phyloP scores from a whole-genome alignment of 768 basidiomycete species.

The Russula foetens region DNA sequence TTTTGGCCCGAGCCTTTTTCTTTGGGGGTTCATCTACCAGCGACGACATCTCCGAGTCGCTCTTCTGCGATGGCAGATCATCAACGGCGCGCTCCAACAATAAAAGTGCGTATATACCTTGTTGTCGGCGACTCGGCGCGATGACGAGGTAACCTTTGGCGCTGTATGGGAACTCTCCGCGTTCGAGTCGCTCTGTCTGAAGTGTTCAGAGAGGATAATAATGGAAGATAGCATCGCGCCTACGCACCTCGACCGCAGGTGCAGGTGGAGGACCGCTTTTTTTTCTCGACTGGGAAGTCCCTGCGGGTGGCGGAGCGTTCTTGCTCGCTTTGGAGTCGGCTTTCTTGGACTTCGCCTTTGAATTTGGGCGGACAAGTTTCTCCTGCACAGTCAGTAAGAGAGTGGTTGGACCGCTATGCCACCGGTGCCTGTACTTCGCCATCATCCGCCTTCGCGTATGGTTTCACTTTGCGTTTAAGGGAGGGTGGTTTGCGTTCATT shows the following conservation, averaged over 20 bases:
- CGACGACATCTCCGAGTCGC: constrained; percentile 54
- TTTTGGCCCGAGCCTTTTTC: constrained; percentile 31
- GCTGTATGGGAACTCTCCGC: background rate
- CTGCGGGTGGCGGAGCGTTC: background rate
- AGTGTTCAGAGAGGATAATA: background rate
- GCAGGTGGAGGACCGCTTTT: constrained; percentile 6
- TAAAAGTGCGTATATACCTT: background rate
- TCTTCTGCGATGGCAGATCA: constrained; percentile 25
- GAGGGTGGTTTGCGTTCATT: background rate
- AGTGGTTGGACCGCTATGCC: background rate
- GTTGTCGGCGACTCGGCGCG: background rate
- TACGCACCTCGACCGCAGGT: background rate
- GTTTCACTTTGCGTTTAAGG: background rate
- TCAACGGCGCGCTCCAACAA: background rate
- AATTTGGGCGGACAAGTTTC: background rate
- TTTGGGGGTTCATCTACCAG: constrained; percentile 51
- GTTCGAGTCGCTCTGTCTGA: constrained; percentile 2
- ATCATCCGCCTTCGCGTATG: background rate
- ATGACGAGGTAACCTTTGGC: constrained; percentile 2
- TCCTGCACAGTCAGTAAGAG: background rate
- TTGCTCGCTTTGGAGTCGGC: background rate
- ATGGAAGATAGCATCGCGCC: background rate
- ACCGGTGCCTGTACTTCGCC: background rate
- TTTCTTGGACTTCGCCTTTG: background rate
- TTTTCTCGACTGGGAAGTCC: background rate